Conservation (phyloP, 2,329 filamentous ascomycete genomes). For the Phoma sp. region DNA sequence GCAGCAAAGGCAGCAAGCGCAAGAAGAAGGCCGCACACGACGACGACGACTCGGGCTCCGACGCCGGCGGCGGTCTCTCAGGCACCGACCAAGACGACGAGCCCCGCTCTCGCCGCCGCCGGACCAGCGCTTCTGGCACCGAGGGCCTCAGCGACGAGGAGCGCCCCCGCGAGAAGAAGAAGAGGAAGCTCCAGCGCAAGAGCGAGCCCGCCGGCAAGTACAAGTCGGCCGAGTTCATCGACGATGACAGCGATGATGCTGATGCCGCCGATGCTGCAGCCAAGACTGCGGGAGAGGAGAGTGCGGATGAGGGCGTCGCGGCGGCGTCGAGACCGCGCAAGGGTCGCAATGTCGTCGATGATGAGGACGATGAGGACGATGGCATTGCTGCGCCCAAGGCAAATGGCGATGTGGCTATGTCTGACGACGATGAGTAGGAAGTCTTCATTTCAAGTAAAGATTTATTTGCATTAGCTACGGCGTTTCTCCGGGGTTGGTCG, state of each 20-base stretch:
- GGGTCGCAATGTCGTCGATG: conserved; percentile 40
- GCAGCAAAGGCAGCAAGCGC: conserved; percentile 47
- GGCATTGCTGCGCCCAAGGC: conserved; percentile 28
- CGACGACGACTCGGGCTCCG: conserved; percentile 50
- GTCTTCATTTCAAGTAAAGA: too few relatives aligned
- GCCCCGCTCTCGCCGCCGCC: conserved; percentile 45
- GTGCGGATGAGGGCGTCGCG: conserved; percentile 33
- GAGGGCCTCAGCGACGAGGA: conserved; percentile 61
- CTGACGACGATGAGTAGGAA: conserved; percentile 38
- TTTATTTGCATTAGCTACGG: conserved; percentile 20
- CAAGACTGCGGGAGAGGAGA: conserved; percentile 20
- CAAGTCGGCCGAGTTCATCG: conserved; percentile 85
- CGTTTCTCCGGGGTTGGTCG: conserved; percentile 5
- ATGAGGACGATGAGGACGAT: conserved; percentile 43
- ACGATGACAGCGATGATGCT: conserved; percentile 59
- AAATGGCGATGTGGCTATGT: conserved; percentile 33
- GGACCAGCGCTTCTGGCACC: conserved; percentile 46
- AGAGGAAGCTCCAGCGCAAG: conserved; percentile 65
- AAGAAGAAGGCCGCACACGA: conserved; percentile 66
- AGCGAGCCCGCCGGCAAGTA: conserved; percentile 64
- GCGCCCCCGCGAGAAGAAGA: conserved; percentile 66
- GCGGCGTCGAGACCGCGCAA: conserved; percentile 37
- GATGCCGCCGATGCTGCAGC: conserved; percentile 25
- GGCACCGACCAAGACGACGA: conserved; percentile 42
- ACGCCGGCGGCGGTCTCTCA: conserved; percentile 35